These are phyloP conservation scores for Mortierella sp. DNA, from an alignment of 371 early-diverging fungal genomes.

Conservation along the genomic window DNA sequence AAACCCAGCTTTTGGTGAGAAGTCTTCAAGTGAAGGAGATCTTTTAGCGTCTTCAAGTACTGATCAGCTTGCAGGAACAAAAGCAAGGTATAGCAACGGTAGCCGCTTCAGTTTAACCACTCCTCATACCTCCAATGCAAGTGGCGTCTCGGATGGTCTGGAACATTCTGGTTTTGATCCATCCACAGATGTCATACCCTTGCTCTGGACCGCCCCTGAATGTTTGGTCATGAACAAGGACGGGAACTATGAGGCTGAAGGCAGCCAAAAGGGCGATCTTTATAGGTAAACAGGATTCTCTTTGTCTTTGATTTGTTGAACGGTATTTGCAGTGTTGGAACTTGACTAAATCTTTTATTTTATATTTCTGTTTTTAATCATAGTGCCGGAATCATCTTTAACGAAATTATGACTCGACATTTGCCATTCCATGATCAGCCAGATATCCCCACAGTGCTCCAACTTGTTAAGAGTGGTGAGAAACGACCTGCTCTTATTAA, in stretches of 20 bases:
- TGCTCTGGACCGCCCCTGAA: slow-evolving; percentile 65
- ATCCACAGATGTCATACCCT: slow-evolving; percentile 21
- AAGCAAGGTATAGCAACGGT: slow-evolving; percentile 6
- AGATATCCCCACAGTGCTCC: slow-evolving; percentile 31
- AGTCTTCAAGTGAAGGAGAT: not conserved
- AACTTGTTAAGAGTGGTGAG: slow-evolving; percentile 42
- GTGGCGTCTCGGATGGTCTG: slow-evolving; percentile 23
- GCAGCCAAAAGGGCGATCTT: slow-evolving; percentile 59
- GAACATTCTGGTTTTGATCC: slow-evolving; percentile 36
- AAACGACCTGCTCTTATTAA: slow-evolving; percentile 42
- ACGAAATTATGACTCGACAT: slow-evolving; percentile 63
- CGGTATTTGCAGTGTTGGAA: not conserved
- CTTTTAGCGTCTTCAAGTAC: not conserved
- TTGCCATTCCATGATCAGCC: slow-evolving; percentile 57
- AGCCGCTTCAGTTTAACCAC: slow-evolving; percentile 18
- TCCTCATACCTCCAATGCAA: slow-evolving; percentile 9
- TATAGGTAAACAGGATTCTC: slow-evolving; percentile 52
- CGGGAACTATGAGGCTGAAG: slow-evolving; percentile 51
- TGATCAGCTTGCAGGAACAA: not conserved
- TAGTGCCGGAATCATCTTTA: slow-evolving; percentile 65
- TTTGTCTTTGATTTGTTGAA: too few relatives aligned
- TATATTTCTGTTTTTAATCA: not conserved
- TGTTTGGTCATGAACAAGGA: slow-evolving; percentile 41
- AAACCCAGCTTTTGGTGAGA: not conserved
- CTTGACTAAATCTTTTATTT: not conserved